A percentile compares a stretch with the other conserved stretches of the same genome.
phyloP scores from a whole-genome alignment of 371 early-diverging fungal genomes.

The Mucor circinelloides region DNA sequence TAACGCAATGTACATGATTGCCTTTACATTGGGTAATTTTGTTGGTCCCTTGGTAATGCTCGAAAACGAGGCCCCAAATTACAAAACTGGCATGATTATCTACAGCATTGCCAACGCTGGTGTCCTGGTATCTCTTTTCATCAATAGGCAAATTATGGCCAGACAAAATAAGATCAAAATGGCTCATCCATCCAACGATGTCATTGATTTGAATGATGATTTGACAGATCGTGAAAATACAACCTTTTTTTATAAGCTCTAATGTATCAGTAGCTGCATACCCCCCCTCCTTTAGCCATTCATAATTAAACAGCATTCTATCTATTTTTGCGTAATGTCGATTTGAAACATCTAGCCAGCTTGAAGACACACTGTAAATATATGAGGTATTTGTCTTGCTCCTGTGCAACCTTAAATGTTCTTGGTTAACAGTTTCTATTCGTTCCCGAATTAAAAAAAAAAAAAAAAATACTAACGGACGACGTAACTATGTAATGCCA shows the following conservation, averaged over 20 bases:
- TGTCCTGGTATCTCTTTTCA: conserved; percentile 27
- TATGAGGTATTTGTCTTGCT: background rate
- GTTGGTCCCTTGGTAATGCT: conserved; percentile 40
- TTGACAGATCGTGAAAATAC: conserved; percentile 30
- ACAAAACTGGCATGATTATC: conserved; percentile 36
- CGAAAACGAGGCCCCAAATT: conserved; percentile 22
- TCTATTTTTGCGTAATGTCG: background rate
- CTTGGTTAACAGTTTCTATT: background rate
- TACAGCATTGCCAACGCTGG: conserved; percentile 31
- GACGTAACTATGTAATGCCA: background rate
- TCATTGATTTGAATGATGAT: conserved; percentile 18
- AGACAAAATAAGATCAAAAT: conserved; percentile 24
- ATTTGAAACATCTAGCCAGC: background rate
- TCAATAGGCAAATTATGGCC: conserved; percentile 24
- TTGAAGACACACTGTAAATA: background rate
- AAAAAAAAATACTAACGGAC: background rate
- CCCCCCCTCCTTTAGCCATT: background rate
- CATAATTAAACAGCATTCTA: background rate
- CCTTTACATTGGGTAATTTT: conserved; percentile 37
- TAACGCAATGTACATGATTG: conserved; percentile 27
- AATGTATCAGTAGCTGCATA: background rate
- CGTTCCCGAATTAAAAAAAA: background rate
- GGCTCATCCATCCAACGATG: background rate
- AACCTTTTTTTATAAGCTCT: conserved; percentile 22
- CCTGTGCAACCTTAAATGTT: background rate